phyloP scores from a whole-genome alignment of 2,329 filamentous ascomycete genomes.

The Arthrobotrys entomopaga region DNA sequence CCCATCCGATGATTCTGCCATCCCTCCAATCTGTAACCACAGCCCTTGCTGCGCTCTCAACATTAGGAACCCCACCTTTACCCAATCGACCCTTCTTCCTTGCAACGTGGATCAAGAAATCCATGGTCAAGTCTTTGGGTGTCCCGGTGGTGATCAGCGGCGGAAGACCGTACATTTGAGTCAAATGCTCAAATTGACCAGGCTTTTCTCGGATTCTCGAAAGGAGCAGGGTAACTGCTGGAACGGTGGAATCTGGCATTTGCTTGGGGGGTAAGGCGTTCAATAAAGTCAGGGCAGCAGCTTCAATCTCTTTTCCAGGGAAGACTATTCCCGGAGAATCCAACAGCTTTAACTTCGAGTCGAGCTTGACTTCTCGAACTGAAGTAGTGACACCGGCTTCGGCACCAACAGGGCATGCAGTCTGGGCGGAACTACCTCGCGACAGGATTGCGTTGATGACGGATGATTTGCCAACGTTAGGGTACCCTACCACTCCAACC shows the following conservation, averaged over 20 bases:
- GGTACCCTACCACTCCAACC: conserved; percentile 93
- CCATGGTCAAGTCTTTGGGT: conserved; percentile 80
- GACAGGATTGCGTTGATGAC: conserved; percentile 93
- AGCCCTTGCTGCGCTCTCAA: conserved; percentile 86
- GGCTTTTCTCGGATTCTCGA: conserved; percentile 78
- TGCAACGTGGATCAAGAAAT: conserved; percentile 94
- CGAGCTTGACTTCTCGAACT: conserved; percentile 89
- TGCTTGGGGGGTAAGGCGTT: conserved; percentile 94
- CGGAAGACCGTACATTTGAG: conserved; percentile 84
- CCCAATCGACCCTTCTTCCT: conserved; percentile 90
- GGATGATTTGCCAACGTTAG: conserved; percentile 95
- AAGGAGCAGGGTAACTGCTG: conserved; percentile 85
- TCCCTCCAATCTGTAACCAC: conserved; percentile 98
- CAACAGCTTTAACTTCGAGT: conserved; percentile 91
- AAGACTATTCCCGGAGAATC: conserved; percentile 96
- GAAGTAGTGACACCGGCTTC: conserved; percentile 92
- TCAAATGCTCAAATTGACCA: conserved; percentile 79
- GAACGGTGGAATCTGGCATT: conserved; percentile 84
- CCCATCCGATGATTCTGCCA: conserved; percentile 92
- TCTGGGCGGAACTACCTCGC: conserved; percentile 73
- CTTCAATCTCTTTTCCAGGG: conserved; percentile 71
- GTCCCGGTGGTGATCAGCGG: conserved; percentile 72
- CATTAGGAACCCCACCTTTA: conserved; percentile 87
- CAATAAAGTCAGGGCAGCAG: conserved; percentile 83
- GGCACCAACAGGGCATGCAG: conserved; percentile 85